A percentile compares a stretch with the other conserved stretches of the same genome.
These are phyloP conservation scores for Xylaria cubensis DNA, from an alignment of 495 filamentous ascomycete genomes.

Conservation along the genomic window DNA sequence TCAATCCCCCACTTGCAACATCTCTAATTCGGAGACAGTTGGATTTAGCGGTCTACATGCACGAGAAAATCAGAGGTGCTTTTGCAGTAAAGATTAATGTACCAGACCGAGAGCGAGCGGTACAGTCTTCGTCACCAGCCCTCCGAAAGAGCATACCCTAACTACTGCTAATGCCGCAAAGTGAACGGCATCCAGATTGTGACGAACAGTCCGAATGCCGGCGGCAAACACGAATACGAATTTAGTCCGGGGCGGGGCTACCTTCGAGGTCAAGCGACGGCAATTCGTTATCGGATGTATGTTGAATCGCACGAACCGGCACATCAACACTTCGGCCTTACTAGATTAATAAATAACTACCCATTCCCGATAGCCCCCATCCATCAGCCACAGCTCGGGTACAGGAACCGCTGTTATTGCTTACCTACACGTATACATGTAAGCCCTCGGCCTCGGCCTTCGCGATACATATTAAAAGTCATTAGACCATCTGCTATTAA, in stretches of 20 bases:
- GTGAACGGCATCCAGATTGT: constrained; percentile 1
- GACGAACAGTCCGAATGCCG: constrained; percentile 15
- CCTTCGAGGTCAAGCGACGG: not conserved
- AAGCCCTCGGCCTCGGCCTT: not conserved
- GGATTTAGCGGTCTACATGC: not conserved
- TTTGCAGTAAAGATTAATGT: not conserved
- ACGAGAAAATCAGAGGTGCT: not conserved
- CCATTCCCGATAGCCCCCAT: not conserved
- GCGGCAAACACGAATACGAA: constrained; percentile 28
- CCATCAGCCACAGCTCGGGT: not conserved
- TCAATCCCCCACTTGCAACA: not conserved
- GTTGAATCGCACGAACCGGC: constrained; percentile 4
- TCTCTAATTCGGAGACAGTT: not conserved
- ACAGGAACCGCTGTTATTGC: not conserved
- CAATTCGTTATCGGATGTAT: constrained; percentile 8
- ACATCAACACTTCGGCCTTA: not conserved
- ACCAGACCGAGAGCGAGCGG: not conserved
- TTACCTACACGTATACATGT: not conserved
- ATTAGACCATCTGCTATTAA: not conserved
- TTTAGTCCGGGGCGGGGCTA: constrained; percentile 4
- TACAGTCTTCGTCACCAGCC: not conserved
- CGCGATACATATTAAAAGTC: not conserved
- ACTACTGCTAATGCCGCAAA: not conserved
- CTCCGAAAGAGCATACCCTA: not conserved
- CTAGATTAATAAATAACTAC: not conserved